Percentiles rank a stretch among this genome's conserved stretches.
These are phyloP conservation scores for Xylaria sp. DNA, from an alignment of 495 filamentous ascomycete species.

Conservation along the genomic window DNA sequence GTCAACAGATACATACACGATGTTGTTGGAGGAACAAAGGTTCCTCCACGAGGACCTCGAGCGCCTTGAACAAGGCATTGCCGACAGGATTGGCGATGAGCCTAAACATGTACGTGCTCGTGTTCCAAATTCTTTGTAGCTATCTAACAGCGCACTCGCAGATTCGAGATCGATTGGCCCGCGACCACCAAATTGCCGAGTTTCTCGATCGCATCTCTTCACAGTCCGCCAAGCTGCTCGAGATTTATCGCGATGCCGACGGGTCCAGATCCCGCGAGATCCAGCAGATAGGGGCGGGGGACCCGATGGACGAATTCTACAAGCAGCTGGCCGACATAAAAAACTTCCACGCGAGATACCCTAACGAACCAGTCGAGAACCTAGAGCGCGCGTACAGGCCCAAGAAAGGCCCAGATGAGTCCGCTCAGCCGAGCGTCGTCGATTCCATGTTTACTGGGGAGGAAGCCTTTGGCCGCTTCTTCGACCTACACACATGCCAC, in stretches of 20 bases:
- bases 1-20: slow-evolving; percentile 44
- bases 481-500: slow-evolving; percentile 84
- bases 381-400: slow-evolving; percentile 90
- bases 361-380: slow-evolving; percentile 94
- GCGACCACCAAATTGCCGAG: slow-evolving; percentile 90
- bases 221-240: slow-evolving; percentile 79
- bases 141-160: slow-evolving; percentile 42
- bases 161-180: slow-evolving; percentile 83
- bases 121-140: neutral
- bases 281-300: slow-evolving; percentile 82
- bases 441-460: slow-evolving; percentile 96
- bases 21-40: slow-evolving; percentile 91
- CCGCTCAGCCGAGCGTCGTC: slow-evolving; percentile 75
- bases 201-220: slow-evolving; percentile 85
- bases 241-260: slow-evolving; percentile 84
- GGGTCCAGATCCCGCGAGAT: slow-evolving; percentile 77
- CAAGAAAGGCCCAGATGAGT: slow-evolving; percentile 59
- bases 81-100: slow-evolving; percentile 85
- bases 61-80: slow-evolving; percentile 90
- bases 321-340: slow-evolving; percentile 81
- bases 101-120: slow-evolving; percentile 76
- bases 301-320: slow-evolving; percentile 92
- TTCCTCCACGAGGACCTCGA: slow-evolving; percentile 95
- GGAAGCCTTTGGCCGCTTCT: slow-evolving; percentile 87
- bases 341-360: slow-evolving; percentile 87